Base-by-base conservation (phyloP, 352 stramenopile genomes). In the Thalassiosira sp. region DNA sequence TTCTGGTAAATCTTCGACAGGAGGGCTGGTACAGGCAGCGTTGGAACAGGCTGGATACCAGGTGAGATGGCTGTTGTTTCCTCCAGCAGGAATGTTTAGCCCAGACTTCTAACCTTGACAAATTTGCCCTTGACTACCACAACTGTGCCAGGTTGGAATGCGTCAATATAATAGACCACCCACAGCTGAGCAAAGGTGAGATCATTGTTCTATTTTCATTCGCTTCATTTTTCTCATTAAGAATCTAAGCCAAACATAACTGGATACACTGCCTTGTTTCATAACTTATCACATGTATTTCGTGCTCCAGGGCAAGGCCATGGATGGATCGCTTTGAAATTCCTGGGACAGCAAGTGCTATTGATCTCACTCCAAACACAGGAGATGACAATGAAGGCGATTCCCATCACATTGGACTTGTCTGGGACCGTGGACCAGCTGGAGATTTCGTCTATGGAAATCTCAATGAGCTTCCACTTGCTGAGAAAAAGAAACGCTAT, bases 391-490 rank as follows among this genome's bases (percentile, higher is more conserved):
- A 83, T 16, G 67, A 72, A 58, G 27, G 57, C 54, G 66, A 78
- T 60, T 61, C 64, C 24, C 11, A 81, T 22, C 76, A 82, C 25
- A 84, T 76, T 52, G 81, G 76, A 22, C 35, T 90, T 2, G 78
- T 91, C 15, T 91, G 86, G 82, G 83, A 91, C 56, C 68, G 82
- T 27, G 82, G 86, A 24, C 81, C 81, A 53, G 82, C 66, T 13
- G 86, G 83, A 18, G 86, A 91, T 63, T 90, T 91, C 80, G 86
- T 91, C 0, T 91, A 91, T 43, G 83, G 83, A 8, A 72, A 76
- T 33, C 82, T 90, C 5, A 66, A 78, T 28, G 59, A 85, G 8
- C 46, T 86, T 16, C 33, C 69, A 37, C n/a, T 54, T 1, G 42
- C 63, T 25, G 72, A 80, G 33, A 86, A 82, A 49, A 52, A 76